Percentiles rank a stretch among this genome's conserved stretches.
Evolutionary conservation across 1,284 basidiomycete species (phyloP).

Genomic region (Tylopilus orsonianus): DNA sequence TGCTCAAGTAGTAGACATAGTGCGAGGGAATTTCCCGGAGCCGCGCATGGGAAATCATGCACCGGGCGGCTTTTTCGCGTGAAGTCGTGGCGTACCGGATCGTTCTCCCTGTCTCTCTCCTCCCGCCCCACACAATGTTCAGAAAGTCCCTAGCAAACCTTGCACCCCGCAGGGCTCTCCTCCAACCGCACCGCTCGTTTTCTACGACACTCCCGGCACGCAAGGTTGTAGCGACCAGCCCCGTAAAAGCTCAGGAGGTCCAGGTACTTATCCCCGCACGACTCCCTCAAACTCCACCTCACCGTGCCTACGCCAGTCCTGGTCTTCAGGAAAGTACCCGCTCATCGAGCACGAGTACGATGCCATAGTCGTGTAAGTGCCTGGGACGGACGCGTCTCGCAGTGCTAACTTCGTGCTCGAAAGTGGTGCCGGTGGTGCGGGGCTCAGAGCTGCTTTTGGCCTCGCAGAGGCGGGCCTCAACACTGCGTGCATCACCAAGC

Average conservation of each 20-base stretch:
- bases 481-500: constrained; percentile 97
- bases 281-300: constrained; percentile 11
- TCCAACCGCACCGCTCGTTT: constrained; percentile 56
- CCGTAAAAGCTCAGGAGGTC: constrained; percentile 82
- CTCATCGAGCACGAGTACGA: constrained; percentile 98
- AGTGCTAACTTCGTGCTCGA: constrained; percentile 15
- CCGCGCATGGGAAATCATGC: constrained; percentile 28
- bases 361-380: constrained; percentile 91
- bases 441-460: constrained; percentile 97
- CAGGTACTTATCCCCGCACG: constrained; percentile 46
- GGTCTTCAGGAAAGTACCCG: constrained; percentile 86
- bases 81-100: constrained; percentile 20
- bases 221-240: constrained; percentile 73
- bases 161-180: constrained; percentile 44
- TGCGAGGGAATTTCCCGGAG: constrained; percentile 1
- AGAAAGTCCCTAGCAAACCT: constrained; percentile 41
- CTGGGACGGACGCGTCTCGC: constrained; percentile 2
- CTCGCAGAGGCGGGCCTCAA: constrained; percentile 98
- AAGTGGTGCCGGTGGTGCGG: constrained; percentile 97
- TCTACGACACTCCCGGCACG: constrained; percentile 56
- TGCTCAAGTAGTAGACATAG: constrained; percentile 42
- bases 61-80: constrained; percentile 6
- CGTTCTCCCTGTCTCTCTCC: neutral
- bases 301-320: constrained; percentile 46
- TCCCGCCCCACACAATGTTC: constrained; percentile 27